Percentiles rank a stretch among this genome's conserved stretches.
phyloP scores from a whole-genome alignment of 2,329 filamentous ascomycete species.

The Colletotrichum australisinense region DNA sequence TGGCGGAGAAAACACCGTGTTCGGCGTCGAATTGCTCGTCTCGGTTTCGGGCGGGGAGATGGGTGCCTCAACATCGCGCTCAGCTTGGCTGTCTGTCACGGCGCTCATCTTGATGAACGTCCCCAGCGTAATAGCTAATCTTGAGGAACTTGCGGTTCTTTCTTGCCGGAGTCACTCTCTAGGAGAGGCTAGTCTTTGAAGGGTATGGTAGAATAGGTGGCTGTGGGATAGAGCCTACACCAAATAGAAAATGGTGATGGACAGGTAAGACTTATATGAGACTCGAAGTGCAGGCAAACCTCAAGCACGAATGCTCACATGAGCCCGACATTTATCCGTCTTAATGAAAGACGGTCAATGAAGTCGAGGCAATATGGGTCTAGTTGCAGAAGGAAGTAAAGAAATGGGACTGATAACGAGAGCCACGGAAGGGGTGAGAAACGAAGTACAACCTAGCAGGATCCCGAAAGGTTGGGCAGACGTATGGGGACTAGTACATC shows the following conservation, averaged over 20 bases:
- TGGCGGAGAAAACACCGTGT: constrained; percentile 61
- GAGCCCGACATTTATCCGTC: constrained; percentile 44
- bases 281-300: constrained; percentile 21
- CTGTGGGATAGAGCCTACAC: constrained; percentile 30
- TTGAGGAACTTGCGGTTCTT: background rate
- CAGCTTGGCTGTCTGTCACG: constrained; percentile 6
- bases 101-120: constrained; percentile 2
- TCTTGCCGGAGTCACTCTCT: background rate
- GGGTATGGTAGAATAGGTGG: background rate
- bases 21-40: constrained; percentile 57
- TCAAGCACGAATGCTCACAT: constrained; percentile 27
- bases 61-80: constrained; percentile 46
- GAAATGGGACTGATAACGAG: constrained; percentile 10
- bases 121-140: background rate
- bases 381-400: background rate
- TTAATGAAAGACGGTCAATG: constrained; percentile 38
- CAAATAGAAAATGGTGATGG: constrained; percentile 23
- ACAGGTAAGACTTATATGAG: constrained; percentile 38
- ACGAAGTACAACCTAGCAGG: constrained; percentile 1
- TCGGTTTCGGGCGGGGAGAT: constrained; percentile 25
- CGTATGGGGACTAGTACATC: constrained; percentile 18
- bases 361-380: constrained; percentile 4
- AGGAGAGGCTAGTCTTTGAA: background rate
- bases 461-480: background rate
- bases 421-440: constrained; percentile 10